phyloP scores from a whole-genome alignment of 768 basidiomycete genomes.

The Termitomyces sp. region DNA sequence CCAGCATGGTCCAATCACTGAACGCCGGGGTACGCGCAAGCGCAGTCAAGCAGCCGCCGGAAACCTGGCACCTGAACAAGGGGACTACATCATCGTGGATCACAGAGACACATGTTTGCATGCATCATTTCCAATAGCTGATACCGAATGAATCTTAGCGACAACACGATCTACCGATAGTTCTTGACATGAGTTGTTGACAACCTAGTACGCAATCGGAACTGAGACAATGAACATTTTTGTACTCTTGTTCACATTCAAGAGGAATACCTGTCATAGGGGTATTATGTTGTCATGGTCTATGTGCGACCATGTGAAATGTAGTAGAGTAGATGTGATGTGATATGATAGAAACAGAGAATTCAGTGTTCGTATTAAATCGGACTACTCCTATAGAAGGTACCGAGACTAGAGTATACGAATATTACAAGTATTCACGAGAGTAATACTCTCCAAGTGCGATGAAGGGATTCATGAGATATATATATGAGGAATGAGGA shows the following conservation, averaged over 20 bases:
- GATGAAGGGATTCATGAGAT: conserved; percentile 13
- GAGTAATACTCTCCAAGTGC: conserved; percentile 8
- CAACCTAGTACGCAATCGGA: not conserved
- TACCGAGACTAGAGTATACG: conserved; percentile 22
- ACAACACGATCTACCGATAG: not conserved
- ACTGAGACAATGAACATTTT: too few species aligned
- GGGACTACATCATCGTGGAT: not conserved
- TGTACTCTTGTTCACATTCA: not conserved
- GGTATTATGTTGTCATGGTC: conserved; percentile 1
- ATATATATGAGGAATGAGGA: conserved; percentile 10
- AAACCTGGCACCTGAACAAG: not conserved
- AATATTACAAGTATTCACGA: conserved; percentile 24
- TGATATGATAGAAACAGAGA: conserved; percentile 10
- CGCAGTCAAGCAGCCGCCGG: too few species aligned
- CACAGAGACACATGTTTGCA: not conserved
- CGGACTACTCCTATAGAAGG: conserved; percentile 9
- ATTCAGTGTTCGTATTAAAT: conserved; percentile 15
- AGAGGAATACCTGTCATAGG: not conserved
- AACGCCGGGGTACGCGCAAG: too few species aligned
- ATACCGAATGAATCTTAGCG: not conserved
- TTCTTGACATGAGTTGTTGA: not conserved
- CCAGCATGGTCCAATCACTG: too few species aligned
- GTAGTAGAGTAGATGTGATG: conserved; percentile 11
- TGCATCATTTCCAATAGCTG: not conserved
- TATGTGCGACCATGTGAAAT: conserved; percentile 7